Conservation (phyloP, 805 yeast species). For the Barnettozyma vustinii region DNA sequence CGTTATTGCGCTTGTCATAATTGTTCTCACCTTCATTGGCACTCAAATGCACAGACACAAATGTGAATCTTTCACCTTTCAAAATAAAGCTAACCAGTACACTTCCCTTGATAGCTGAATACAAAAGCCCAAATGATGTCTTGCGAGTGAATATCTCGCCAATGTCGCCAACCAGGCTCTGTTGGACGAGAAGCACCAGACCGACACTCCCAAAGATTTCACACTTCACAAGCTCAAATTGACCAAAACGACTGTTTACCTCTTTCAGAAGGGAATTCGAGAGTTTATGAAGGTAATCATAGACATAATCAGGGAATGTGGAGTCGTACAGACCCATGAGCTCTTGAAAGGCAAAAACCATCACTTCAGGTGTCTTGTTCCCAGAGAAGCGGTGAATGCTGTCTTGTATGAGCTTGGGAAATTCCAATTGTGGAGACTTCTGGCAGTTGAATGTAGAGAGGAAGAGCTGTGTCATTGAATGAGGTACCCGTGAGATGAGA, state of each 20-base stretch:
- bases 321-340: constrained; percentile 52
- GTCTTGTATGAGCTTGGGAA: background rate
- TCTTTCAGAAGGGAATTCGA: constrained; percentile 31
- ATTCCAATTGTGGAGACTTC: constrained; percentile 34
- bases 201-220: constrained; percentile 57
- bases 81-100: constrained; percentile 50
- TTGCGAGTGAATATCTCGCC: constrained; percentile 22
- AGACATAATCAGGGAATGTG: constrained; percentile 35
- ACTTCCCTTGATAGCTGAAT: constrained; percentile 72
- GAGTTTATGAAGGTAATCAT: constrained; percentile 32
- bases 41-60: constrained; percentile 65
- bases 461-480: constrained; percentile 13
- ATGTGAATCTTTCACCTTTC: constrained; percentile 37
- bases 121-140: constrained; percentile 49
- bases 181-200: background rate
- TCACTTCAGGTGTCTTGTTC: constrained; percentile 33
- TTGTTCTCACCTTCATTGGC: constrained; percentile 69
- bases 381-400: background rate
- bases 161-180: constrained; percentile 1
- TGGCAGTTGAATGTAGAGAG: constrained; percentile 51
- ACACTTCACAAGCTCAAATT: constrained; percentile 38
- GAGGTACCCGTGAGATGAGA: background rate
- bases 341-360: constrained; percentile 66
- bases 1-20: constrained; percentile 42
- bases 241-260: constrained; percentile 28